phyloP scores from a whole-genome alignment of 371 early-diverging fungal genomes.

The Ordospora pajunii region DNA sequence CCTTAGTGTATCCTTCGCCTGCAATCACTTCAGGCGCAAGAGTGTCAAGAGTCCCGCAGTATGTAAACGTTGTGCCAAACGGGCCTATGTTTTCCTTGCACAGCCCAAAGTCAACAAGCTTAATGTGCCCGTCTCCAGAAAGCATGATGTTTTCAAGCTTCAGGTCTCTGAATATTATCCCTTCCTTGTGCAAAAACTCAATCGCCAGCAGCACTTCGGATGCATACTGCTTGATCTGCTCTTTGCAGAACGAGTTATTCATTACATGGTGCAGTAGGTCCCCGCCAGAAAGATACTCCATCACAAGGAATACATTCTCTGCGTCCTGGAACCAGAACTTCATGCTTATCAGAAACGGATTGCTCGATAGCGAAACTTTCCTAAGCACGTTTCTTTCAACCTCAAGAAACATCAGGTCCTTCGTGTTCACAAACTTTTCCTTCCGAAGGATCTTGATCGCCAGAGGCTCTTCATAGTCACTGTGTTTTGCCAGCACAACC shows the following conservation, averaged over 20 bases:
- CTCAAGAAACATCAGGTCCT: conserved; percentile 74
- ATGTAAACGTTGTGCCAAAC: conserved; percentile 75
- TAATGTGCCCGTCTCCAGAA: conserved; percentile 73
- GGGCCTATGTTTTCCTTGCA: conserved; percentile 77
- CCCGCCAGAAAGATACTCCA: conserved; percentile 66
- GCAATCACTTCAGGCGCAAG: conserved; percentile 84
- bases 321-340: conserved; percentile 55
- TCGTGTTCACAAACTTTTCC: conserved; percentile 75
- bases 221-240: conserved; percentile 90
- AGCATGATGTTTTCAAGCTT: conserved; percentile 84
- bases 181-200: conserved; percentile 80
- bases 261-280: conserved; percentile 94
- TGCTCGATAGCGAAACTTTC: conserved; percentile 69
- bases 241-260: conserved; percentile 82
- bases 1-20: conserved; percentile 82
- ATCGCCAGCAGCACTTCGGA: conserved; percentile 86
- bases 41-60: conserved; percentile 89
- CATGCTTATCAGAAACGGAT: conserved; percentile 70
- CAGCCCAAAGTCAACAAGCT: conserved; percentile 87
- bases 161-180: conserved; percentile 93
- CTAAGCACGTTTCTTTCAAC: conserved; percentile 82
- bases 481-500: conserved; percentile 83
- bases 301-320: conserved; percentile 52
- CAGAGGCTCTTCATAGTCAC: conserved; percentile 65
- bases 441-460: conserved; percentile 95